Base-by-base conservation (phyloP, 306 rosid genomes). In the Castanea sativa region DNA sequence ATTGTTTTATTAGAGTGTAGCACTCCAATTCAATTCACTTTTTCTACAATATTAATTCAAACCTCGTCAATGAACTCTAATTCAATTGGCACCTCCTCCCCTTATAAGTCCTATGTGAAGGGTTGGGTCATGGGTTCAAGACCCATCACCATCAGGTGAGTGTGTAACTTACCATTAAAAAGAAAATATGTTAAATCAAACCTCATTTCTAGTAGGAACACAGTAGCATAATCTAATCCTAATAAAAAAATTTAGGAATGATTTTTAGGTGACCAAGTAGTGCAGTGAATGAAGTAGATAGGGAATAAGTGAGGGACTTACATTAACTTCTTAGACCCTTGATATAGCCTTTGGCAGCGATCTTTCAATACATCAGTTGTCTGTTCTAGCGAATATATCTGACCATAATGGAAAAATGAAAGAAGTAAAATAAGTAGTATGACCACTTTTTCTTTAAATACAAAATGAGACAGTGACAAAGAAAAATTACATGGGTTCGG, bases 281-380 rank as follows among this genome's bases (percentile, higher is more conserved):
- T 18, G 12, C 51, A 63, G 60, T 38, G 21, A 68, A 58, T 32
- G 71, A 52, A 65, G 33, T 2, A 75, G 73, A 60, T 0, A 51
- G 23, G 32, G 80, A 82, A 75, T 32, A 76, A 75, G 67, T 29
- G 18, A 33, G 78, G 19, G 55, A 89, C 99, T 93, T 85, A 93
- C 99, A 90, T 87, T 80, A 89, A 91, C 84, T 86, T 93, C 86
- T 81, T 87, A 78, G 91, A 91, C 78, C 98, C 99, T 69, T 84
- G 83, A 82, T 73, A 85, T 72, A 95, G 80, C 3, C 78, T 85
- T 75, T 88, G 91, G 88, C 97, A 95, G 61, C 97, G 96, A 57
- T 87, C 94, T 74, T 88, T 90, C 85, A 95, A 59, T 83, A 91
- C 97, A 52, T 93, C 97, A 52, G 92, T 64, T 13, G 89, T 85